A percentile compares a stretch with the other conserved stretches of the same genome.
Conservation (phyloP, 1,139 yeast species). For the Geotrichum restrictum region DNA sequence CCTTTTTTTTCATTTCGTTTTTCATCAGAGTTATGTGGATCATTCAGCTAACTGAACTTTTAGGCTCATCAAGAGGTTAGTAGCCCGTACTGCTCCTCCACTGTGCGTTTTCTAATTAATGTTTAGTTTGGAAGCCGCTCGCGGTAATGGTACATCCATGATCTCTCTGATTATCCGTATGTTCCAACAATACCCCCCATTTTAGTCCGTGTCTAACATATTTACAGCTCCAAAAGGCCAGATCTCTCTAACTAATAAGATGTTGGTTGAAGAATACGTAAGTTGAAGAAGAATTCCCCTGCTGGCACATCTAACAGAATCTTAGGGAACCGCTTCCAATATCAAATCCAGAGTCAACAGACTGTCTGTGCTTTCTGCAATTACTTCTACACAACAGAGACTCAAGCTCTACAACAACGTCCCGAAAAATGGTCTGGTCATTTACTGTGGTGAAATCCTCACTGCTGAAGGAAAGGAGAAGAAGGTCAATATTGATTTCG, state of each 20-base stretch:
- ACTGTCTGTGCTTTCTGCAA: constrained; percentile 89
- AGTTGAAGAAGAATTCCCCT: background rate
- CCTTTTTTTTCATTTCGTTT: background rate
- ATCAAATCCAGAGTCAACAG: constrained; percentile 96
- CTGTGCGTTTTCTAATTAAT: constrained; percentile 15
- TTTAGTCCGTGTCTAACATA: background rate
- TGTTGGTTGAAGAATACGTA: constrained; percentile 93
- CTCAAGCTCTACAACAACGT: constrained; percentile 82
- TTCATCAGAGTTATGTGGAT: background rate
- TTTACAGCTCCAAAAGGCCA: constrained; percentile 80
- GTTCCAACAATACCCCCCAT: background rate
- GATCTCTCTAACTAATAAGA: constrained; percentile 78
- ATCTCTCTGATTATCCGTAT: constrained; percentile 74
- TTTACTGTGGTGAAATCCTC: constrained; percentile 96
- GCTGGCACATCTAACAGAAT: background rate
- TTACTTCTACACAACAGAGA: constrained; percentile 96
- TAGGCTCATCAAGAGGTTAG: constrained; percentile 31
- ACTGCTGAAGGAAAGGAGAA: constrained; percentile 97
- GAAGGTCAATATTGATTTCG: constrained; percentile 90
- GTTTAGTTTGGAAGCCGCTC: constrained; percentile 77
- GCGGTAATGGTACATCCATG: constrained; percentile 99
- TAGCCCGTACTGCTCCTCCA: background rate
- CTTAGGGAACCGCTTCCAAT: constrained; percentile 82
- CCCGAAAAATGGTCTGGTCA: constrained; percentile 90
- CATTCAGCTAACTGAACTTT: constrained; percentile 1